Evolutionary conservation across 2,329 filamentous ascomycete species (phyloP), one percentile per base, ranked within the genome.

Genomic region (Davidsoniella australis): DNA sequence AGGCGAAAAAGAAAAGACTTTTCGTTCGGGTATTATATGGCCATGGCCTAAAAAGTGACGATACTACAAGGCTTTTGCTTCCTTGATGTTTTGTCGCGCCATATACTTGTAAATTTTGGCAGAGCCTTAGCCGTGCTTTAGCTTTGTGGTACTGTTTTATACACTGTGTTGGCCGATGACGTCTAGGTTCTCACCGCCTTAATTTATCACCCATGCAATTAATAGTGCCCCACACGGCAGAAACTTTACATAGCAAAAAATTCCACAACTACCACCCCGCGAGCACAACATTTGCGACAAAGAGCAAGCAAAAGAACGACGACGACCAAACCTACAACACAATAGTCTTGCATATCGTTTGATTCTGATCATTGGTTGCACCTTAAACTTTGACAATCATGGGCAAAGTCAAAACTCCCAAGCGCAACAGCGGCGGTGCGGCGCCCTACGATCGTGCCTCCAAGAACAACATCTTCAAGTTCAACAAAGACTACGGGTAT

Each of bases 401-500:
- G 74, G 72, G 69, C 16, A 78, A 77, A 60, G 61, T 65, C 41
- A 68, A 68, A 54, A 61, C 64, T n/a, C 59, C 63, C 49, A 77
- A 76, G 66, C 72, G 72, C 62, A 67, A 71, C 56, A 61, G 65
- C 61, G 66, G 66, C 53, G 63, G 66, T 49, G 61, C 62, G 24
- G 59, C 59, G 1, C 64, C 64, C 0, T 71, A 71, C 57, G 67
- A 71, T 20, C 63, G 67, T 49, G 57, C 62, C 8, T 59, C 61
- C 51, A 69, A 69, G 60, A 87, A 94, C 68, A 88, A 85, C 58
- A 85, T 95, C 65, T 96, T 96, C 76, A 94, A 93, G 64, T 94
- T 95, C 78, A 94, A 94, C 70, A 91, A 83, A 58, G 71, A 89
- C 63, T 76, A 91, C 56, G 87, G 89, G 51, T 53, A 41, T 37